Evolutionary conservation across 495 filamentous ascomycete genomes (phyloP).

Genomic region (Podospora sp.): DNA sequence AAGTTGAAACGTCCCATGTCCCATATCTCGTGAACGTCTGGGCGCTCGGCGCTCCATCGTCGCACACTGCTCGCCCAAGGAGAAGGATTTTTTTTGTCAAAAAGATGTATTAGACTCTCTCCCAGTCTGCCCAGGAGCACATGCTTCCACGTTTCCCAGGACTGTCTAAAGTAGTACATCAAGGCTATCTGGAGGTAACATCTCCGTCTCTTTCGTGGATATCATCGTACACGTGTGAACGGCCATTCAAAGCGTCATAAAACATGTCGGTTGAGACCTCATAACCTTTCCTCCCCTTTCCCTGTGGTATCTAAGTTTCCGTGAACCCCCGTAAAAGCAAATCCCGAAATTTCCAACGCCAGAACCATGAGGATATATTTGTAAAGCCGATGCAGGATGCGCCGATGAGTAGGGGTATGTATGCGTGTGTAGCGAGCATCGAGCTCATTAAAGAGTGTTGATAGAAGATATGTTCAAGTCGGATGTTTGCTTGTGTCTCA

Average conservation of each 20-base stretch:
- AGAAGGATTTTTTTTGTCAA: neutral
- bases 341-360: neutral
- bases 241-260: too few relatives aligned
- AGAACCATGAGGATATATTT: slow-evolving; percentile 9
- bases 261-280: neutral
- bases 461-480: neutral
- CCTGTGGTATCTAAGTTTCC: neutral
- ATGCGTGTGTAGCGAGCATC: too few relatives aligned
- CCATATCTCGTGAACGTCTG: too few relatives aligned
- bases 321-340: neutral
- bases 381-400: neutral
- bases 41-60: neutral
- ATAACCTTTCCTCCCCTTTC: neutral
- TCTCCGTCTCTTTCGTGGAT: neutral
- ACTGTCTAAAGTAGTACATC: neutral
- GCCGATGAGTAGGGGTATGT: neutral
- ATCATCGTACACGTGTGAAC: slow-evolving; percentile 1
- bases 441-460: neutral
- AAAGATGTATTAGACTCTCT: neutral
- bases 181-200: too few relatives aligned
- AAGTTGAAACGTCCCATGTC: neutral
- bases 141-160: neutral
- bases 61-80: neutral
- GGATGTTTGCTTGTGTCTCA: too few relatives aligned
- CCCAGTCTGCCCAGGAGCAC: neutral